Evolutionary conservation across 139 green algal genomes (phyloP), one percentile per base, ranked within the genome.

Genomic region (Chlamydomonas sp.): DNA sequence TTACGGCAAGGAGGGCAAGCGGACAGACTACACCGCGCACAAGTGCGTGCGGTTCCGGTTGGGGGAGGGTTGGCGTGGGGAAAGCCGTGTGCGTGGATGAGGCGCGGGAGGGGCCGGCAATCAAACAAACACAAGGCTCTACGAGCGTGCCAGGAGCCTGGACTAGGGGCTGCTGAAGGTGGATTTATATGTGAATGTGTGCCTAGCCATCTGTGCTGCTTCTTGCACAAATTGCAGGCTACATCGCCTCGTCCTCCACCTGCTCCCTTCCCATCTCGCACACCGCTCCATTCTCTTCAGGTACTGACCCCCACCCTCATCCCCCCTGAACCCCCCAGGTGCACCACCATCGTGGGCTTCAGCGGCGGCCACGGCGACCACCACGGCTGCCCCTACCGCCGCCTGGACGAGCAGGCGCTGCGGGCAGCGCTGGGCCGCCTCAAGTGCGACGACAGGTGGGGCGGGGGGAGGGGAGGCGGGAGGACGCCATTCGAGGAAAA

Each of bases 1-100:
- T 88, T 99, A 99, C 88, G 98, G 97, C 78, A 97, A 16, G 76
- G 97, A 99, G 95, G 97, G 97, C 80, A 98, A 98, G 91, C 93
- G 97, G 57, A 91, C 93, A 49, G 95, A 99, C 91, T 99, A 98
- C 94, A 97, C 95, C 0, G 96, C 98, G 83, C 95, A 97, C 87
- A 95, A 90, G 75, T 88, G 59, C 49, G 62, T 2, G 69, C 7
- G 18, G 58, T 17, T 7, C 0, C 9, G 69, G 69, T 4, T 18
- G 69, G 69, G 31, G 31, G 31, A 49, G 31, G 31, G 31, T 49
- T 49, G 31, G 31, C 31, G 31, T 49, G 31, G 31, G 31, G 31
- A 49, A 49, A 49, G 31, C 31, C 31, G 31, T 49, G 31, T 49
- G 31, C 31, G 31, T 49, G 31, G 31, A 49, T 49, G 31, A 49